These are phyloP conservation scores for Lyophyllum atratum DNA, from an alignment of 768 basidiomycete genomes.

Conservation along the genomic window DNA sequence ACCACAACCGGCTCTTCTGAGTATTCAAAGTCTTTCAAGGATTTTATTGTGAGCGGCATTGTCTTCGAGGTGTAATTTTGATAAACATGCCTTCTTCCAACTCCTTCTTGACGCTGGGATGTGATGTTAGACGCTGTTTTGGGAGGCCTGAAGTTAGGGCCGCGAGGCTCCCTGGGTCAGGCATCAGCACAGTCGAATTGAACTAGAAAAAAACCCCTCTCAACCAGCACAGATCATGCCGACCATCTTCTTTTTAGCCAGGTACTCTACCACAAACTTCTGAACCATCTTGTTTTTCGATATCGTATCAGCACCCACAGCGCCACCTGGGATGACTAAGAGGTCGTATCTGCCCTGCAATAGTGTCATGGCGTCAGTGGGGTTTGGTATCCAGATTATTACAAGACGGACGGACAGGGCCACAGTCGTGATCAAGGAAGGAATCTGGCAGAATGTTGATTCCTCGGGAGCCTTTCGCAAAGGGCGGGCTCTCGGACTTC, in stretches of 20 bases:
- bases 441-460: constrained; percentile 72
- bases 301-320: constrained; percentile 76
- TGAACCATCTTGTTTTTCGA: constrained; percentile 62
- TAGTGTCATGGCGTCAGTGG: neutral
- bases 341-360: constrained; percentile 65
- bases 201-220: constrained; percentile 6
- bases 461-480: constrained; percentile 70
- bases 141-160: constrained; percentile 65
- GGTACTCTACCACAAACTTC: constrained; percentile 57
- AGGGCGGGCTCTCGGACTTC: constrained; percentile 37
- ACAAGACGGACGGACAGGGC: constrained; percentile 41
- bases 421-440: constrained; percentile 45
- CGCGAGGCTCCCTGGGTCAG: constrained; percentile 59
- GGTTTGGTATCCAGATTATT: neutral
- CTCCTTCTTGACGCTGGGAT: constrained; percentile 65
- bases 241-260: constrained; percentile 57
- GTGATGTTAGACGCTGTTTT: constrained; percentile 72
- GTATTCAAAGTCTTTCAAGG: constrained; percentile 67
- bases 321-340: constrained; percentile 76
- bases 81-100: constrained; percentile 52
- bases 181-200: neutral
- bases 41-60: neutral
- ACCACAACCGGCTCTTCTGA: constrained; percentile 73
- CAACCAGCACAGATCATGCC: constrained; percentile 87
- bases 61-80: neutral